These are phyloP conservation scores for Eremochloa ophiuroides DNA, from an alignment of 176 grass and related monocot genomes.

Conservation along the genomic window DNA sequence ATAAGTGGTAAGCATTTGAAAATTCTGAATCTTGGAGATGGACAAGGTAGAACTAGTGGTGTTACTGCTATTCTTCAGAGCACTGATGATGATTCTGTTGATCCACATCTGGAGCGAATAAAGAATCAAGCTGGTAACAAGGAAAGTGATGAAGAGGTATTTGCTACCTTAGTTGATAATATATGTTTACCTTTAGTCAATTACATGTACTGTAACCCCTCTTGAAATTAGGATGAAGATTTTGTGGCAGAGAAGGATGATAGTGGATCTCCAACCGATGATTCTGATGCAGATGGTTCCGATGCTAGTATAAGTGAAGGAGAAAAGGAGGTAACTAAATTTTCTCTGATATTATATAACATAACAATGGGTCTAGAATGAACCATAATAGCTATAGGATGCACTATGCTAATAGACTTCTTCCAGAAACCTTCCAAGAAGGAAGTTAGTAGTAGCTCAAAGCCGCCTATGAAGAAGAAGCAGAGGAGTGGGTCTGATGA, in stretches of 20 bases:
- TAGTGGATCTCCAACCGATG: conserved; percentile 89
- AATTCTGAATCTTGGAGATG: conserved; percentile 91
- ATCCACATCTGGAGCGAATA: conserved; percentile 76
- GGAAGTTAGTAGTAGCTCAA: conserved; percentile 62
- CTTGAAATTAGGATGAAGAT: conserved; percentile 76
- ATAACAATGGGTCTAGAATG: neutral
- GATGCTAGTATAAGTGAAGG: conserved; percentile 85
- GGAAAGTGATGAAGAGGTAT: conserved; percentile 98
- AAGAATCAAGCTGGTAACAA: conserved; percentile 70
- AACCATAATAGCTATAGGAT: neutral
- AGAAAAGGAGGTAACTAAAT: conserved; percentile 58
- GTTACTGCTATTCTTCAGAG: conserved; percentile 64
- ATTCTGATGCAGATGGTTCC: conserved; percentile 81
- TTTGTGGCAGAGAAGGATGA: conserved; percentile 94
- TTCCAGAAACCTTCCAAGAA: conserved; percentile 74
- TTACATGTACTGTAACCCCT: neutral
- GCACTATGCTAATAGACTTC: neutral
- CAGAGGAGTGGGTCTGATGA: conserved; percentile 61
- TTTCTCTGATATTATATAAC: neutral
- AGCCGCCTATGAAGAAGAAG: conserved; percentile 68
- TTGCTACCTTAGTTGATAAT: neutral
- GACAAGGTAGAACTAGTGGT: conserved; percentile 51
- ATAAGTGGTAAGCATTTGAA: conserved; percentile 81
- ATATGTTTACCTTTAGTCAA: neutral
- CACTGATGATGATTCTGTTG: conserved; percentile 67